These are phyloP conservation scores for Blastocystis hominis DNA, from an alignment of 352 stramenopile genomes.

Conservation along the genomic window DNA sequence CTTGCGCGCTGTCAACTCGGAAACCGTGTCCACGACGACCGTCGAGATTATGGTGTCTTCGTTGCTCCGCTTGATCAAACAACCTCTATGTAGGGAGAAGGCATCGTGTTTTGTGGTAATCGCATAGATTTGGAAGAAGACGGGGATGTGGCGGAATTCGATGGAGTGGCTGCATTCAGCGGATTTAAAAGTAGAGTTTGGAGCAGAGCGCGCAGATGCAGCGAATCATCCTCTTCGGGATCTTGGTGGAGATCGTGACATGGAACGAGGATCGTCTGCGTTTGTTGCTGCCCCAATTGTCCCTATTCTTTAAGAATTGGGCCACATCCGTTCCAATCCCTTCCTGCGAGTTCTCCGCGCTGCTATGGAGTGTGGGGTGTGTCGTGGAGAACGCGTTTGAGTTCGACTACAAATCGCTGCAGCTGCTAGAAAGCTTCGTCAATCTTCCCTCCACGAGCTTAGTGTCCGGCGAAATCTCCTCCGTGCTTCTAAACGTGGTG, in stretches of 20 bases:
- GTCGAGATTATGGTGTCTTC: slow-evolving; percentile 37
- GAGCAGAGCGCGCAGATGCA: background rate
- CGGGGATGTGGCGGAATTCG: background rate
- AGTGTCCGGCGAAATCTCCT: background rate
- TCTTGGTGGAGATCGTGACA: slow-evolving; percentile 11
- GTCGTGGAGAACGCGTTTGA: background rate
- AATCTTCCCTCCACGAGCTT: background rate
- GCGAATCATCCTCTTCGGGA: slow-evolving; percentile 18
- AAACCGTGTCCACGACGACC: background rate
- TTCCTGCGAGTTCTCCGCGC: background rate
- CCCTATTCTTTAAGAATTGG: background rate
- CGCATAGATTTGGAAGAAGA: background rate
- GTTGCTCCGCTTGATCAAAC: background rate
- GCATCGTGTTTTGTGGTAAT: background rate
- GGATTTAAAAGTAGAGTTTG: slow-evolving; percentile 4
- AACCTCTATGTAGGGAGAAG: background rate
- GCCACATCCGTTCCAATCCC: background rate
- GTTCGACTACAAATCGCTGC: background rate
- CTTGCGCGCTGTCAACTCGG: background rate
- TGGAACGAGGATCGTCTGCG: background rate
- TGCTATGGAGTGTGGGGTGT: background rate
- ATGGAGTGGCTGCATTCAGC: background rate
- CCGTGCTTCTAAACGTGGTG: background rate
- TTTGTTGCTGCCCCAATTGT: slow-evolving; percentile 1
- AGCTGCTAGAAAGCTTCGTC: background rate